These are phyloP conservation scores for Neonothopanus nambi DNA, from an alignment of 1,284 basidiomycete species.

Conservation along the genomic window DNA sequence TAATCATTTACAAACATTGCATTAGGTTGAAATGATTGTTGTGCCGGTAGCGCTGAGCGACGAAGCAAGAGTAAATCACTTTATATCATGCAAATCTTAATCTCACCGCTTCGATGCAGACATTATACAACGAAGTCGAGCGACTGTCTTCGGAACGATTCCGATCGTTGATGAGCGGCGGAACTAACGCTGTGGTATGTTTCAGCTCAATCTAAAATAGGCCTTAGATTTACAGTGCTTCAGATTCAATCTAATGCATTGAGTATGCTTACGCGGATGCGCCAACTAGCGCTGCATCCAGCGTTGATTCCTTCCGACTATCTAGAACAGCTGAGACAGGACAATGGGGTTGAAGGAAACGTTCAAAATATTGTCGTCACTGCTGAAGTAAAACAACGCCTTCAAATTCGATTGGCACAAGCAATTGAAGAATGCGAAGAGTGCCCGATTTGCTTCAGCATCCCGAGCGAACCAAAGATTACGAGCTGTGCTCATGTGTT, in stretches of 20 bases:
- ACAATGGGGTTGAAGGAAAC: conserved; percentile 36
- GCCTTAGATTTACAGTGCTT: conserved; percentile 3
- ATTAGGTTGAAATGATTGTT: conserved; percentile 69
- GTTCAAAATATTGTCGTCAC: conserved; percentile 39
- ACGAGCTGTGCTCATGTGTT: conserved; percentile 79
- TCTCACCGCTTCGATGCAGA: conserved; percentile 27
- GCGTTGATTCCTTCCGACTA: conserved; percentile 77
- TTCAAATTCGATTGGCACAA: conserved; percentile 67
- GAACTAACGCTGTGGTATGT: conserved; percentile 40
- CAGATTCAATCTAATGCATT: conserved; percentile 73
- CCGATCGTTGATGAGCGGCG: conserved; percentile 53
- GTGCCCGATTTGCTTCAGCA: conserved; percentile 77
- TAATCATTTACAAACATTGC: neutral
- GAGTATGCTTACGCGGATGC: conserved; percentile 83
- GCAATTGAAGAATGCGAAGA: conserved; percentile 84
- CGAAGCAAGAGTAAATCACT: conserved; percentile 59
- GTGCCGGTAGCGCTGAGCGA: conserved; percentile 69
- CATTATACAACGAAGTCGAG: conserved; percentile 77
- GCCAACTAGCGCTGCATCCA: conserved; percentile 83
- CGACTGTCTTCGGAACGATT: conserved; percentile 63
- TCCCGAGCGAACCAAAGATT: conserved; percentile 71
- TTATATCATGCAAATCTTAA: neutral
- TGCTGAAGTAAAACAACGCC: conserved; percentile 48
- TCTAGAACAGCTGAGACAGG: conserved; percentile 61
- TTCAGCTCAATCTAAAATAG: neutral